Evolutionary conservation across 2,329 filamentous ascomycete genomes (phyloP), one percentile per base, ranked within the genome.

Genomic region (Colletotrichum tofieldiae): DNA sequence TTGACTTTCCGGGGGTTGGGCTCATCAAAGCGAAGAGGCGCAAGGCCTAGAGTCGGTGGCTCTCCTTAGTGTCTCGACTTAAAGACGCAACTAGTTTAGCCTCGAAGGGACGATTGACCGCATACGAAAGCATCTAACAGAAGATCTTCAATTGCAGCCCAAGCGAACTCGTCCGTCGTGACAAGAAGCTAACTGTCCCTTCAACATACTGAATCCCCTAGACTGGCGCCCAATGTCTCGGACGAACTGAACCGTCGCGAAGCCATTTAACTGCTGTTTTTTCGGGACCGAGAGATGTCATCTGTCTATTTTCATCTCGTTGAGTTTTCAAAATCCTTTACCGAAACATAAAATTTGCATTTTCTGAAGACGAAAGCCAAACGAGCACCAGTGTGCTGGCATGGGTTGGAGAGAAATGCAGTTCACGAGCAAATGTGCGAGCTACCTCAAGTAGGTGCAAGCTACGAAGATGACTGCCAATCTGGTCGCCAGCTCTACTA

Each of bases 41-140:
- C 37, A 41, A 20, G 20, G 12, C 26, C 61, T 32, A 14, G 29
- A 45, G 39, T 35, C 26, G 37, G 26, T 64, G 61, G 37, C 26
- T 23, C 11, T 20, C 26, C 26, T 23, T 23, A 23, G 26, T 32
- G 37, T 45, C 23, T 18, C 1, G 49, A 12, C 11, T 8, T 9
- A 2, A 18, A 16, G 37, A 43, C 61, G 49, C 61, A 64, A 55
- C 29, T n/a, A 45, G 49, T 23, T 55, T 55, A 45, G 49, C 61
- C 37, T 18, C 23, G 16, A 5, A 5, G 11, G 23, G 18, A 2
- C 26, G 61, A 35, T 26, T 7, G 2, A 32, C 11, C 14, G 4
- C 9, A n/a, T 16, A 23, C 26, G 20, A 20, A 26, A 26, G 9
- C 8, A 7, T 18, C 16, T 3, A 8, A 37, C 4, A 18, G 4